Base-by-base conservation (phyloP, 1,139 yeast genomes). In the Hemisphaericaspora lyxosophila region DNA sequence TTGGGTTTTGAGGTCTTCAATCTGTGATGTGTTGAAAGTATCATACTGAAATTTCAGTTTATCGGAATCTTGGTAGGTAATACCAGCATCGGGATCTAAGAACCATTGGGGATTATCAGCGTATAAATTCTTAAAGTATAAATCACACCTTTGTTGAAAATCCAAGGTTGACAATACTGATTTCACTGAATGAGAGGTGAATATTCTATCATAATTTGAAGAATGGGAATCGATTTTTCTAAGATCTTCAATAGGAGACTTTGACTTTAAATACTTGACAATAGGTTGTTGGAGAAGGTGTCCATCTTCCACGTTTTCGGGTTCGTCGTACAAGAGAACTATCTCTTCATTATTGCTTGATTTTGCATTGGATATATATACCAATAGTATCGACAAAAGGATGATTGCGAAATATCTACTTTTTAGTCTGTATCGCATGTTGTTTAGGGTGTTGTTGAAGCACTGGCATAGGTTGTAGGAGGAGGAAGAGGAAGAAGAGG, bases 1-100 rank as follows among this genome's bases (percentile, higher is more conserved):
- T 40, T 26, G 51, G 44, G 38, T 46, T 53, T 36, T 49, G 34
- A 43, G 51, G 35, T 43, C 49, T 40, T 38, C 49, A 38, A 19
- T 46, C 38, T 46, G 47, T 47, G 17, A 44, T 19, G 26, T 36
- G 31, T 31, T 49, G 34, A 41, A 53, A 9, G 41, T 45, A 12
- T 53, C 51, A 33, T 40, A 48, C 14, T 38, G 43, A 32, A 46
- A 22, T 43, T 7, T 34, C 24, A 51, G 40, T 30, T 52, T 50
- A 24, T 59, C 64, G 31, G 55, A 41, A 4, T 47, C 16, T 4
- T 26, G 7, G 11, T 26, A 27, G 3, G 36, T 26, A 13, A 35
- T 17, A 7, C 20, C 15, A 15, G 25, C 35, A 22, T 35, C 19
- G n/a, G 38, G 38, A 19, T 35, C 28, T 8, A 35, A 8, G n/a